These are phyloP conservation scores for Penicillium capsulatum DNA, from an alignment of 2,329 filamentous ascomycete species.

Conservation along the genomic window DNA sequence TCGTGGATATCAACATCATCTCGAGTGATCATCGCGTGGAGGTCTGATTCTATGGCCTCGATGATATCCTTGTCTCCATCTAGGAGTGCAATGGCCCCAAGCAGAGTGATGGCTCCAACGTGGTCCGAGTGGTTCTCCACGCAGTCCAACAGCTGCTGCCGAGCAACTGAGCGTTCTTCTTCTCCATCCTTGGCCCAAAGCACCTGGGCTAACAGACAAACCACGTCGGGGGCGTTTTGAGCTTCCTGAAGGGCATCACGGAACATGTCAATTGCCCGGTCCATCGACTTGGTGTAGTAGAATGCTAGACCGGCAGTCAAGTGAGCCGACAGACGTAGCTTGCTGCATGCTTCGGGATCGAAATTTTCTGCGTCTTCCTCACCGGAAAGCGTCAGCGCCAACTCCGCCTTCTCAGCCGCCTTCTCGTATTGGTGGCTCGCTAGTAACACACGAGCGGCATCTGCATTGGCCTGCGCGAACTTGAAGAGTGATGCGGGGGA, in stretches of 20 bases:
- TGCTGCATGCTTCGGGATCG: slow-evolving; percentile 58
- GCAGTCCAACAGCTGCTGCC: slow-evolving; percentile 73
- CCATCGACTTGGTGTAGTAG: slow-evolving; percentile 64
- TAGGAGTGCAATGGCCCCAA: slow-evolving; percentile 78
- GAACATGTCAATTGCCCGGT: slow-evolving; percentile 73
- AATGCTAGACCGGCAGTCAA: slow-evolving; percentile 79
- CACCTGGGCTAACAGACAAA: slow-evolving; percentile 83
- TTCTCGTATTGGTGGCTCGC: slow-evolving; percentile 61
- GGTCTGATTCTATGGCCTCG: slow-evolving; percentile 73
- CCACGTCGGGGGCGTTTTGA: slow-evolving; percentile 70
- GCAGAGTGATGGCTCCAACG: slow-evolving; percentile 70
- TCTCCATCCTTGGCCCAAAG: slow-evolving; percentile 84
- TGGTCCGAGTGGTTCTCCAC: slow-evolving; percentile 72
- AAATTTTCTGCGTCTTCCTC: slow-evolving; percentile 64
- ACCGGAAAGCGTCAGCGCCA: slow-evolving; percentile 74
- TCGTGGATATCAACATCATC: slow-evolving; percentile 61
- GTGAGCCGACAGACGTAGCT: slow-evolving; percentile 75
- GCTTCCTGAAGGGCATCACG: slow-evolving; percentile 74
- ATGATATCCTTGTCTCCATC: slow-evolving; percentile 75
- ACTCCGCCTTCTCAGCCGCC: slow-evolving; percentile 75
- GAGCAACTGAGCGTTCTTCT: slow-evolving; percentile 68
- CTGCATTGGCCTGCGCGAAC: slow-evolving; percentile 79
- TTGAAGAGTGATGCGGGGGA: slow-evolving; percentile 66
- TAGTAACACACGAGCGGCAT: slow-evolving; percentile 79
- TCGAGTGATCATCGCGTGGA: slow-evolving; percentile 67